Evolutionary conservation across 352 stramenopile genomes (phyloP).

Genomic region (Phytophthora hibernalis): DNA sequence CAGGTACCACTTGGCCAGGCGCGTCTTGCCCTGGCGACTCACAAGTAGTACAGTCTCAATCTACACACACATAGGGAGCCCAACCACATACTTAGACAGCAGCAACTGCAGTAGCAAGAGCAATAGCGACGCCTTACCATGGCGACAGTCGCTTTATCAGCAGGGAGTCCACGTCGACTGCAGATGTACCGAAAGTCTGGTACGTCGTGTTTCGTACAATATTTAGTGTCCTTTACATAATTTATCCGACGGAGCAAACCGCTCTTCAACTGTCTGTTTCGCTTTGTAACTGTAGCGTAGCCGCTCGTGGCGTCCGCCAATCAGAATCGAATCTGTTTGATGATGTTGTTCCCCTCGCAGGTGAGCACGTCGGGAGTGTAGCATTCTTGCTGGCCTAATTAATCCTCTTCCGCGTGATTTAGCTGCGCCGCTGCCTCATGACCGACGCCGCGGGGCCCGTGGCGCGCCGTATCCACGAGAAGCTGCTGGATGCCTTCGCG

Average conservation of each 20-base stretch:
- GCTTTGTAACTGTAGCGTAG: not conserved
- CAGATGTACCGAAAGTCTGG: not conserved
- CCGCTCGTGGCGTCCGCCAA: slow-evolving; percentile 27
- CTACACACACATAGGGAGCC: slow-evolving; percentile 39
- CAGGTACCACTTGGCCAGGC: slow-evolving; percentile 92
- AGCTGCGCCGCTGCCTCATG: slow-evolving; percentile 40
- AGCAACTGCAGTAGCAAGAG: not conserved
- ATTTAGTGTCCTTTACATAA: not conserved
- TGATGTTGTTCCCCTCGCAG: too few relatives aligned
- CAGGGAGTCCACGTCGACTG: slow-evolving; percentile 18
- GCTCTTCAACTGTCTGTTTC: too few relatives aligned
- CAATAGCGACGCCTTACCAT: slow-evolving; percentile 19
- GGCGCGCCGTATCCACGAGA: slow-evolving; percentile 67
- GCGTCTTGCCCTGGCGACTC: slow-evolving; percentile 93
- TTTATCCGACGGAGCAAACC: not conserved
- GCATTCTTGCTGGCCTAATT: too few relatives aligned
- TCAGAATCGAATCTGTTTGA: slow-evolving; percentile 24
- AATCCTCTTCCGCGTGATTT: not conserved
- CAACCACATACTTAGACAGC: slow-evolving; percentile 8
- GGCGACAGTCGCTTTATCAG: not conserved
- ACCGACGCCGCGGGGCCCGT: slow-evolving; percentile 53
- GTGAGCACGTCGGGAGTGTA: not conserved
- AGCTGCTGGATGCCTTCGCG: slow-evolving; percentile 65
- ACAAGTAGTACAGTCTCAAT: slow-evolving; percentile 91
- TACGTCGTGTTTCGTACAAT: not conserved